phyloP scores from a whole-genome alignment of 2,329 filamentous ascomycete species.

The Venturia effusa region DNA sequence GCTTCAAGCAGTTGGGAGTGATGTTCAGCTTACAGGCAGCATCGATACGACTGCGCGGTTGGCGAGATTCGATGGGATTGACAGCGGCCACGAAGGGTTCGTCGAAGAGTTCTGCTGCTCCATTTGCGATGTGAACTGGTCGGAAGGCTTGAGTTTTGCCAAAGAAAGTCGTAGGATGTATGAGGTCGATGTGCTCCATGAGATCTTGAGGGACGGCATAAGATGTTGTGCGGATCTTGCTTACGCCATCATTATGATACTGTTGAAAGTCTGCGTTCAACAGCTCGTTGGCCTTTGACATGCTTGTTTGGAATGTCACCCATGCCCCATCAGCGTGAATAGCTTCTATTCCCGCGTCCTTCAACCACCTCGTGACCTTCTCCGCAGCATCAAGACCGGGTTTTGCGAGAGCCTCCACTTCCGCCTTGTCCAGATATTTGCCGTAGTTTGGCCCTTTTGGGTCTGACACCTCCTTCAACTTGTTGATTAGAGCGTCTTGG shows the following conservation, averaged over 20 bases:
- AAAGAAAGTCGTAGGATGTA: slow-evolving; percentile 49
- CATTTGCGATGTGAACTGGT: slow-evolving; percentile 1
- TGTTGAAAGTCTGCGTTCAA: slow-evolving; percentile 39
- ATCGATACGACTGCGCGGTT: slow-evolving; percentile 16
- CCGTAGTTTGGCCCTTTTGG: slow-evolving; percentile 38
- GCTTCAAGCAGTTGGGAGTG: slow-evolving; percentile 36
- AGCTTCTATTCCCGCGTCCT: slow-evolving; percentile 24
- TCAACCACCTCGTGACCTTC: slow-evolving; percentile 34
- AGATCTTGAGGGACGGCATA: slow-evolving; percentile 53
- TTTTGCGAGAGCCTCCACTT: slow-evolving; percentile 33
- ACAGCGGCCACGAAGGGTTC: neutral
- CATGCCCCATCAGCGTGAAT: slow-evolving; percentile 28
- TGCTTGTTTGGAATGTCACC: slow-evolving; percentile 33
- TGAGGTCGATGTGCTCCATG: slow-evolving; percentile 45
- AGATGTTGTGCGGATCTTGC: slow-evolving; percentile 42
- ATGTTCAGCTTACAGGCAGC: slow-evolving; percentile 32
- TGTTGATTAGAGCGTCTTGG: slow-evolving; percentile 27
- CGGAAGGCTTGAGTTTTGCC: slow-evolving; percentile 10
- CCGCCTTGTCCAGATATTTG: slow-evolving; percentile 34
- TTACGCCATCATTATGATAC: slow-evolving; percentile 29
- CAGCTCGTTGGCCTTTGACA: slow-evolving; percentile 33
- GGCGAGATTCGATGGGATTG: neutral
- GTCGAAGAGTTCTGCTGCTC: neutral
- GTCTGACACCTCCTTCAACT: slow-evolving; percentile 32
- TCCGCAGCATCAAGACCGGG: slow-evolving; percentile 27